Conservation (phyloP, 495 filamentous ascomycete genomes). For the Aspergillus nanangensis region DNA sequence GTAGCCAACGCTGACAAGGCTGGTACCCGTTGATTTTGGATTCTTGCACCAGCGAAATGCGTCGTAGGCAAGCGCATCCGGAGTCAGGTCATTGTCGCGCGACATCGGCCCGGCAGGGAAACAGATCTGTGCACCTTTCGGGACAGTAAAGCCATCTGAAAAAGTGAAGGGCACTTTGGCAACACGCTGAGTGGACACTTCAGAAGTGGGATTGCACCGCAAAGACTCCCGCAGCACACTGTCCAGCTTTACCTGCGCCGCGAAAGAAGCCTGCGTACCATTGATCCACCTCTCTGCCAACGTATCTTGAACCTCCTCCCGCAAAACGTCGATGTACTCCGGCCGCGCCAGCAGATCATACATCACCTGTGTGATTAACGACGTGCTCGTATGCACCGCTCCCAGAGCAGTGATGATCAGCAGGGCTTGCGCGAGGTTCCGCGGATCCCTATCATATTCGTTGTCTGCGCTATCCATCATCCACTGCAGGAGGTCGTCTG, state of each 20-base stretch:
- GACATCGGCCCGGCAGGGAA: conserved; percentile 31
- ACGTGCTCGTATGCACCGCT: conserved; percentile 29
- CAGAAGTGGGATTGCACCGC: conserved; percentile 28
- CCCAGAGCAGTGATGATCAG: conserved; percentile 25
- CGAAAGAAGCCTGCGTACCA: conserved; percentile 16
- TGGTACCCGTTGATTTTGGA: conserved; percentile 1
- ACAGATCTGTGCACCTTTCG: conserved; percentile 27
- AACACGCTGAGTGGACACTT: conserved; percentile 31
- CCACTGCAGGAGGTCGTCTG: conserved; percentile 38
- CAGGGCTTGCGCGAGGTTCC: conserved; percentile 23
- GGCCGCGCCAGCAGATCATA: conserved; percentile 29
- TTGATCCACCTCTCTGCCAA: conserved; percentile 21
- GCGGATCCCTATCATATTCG: conserved; percentile 17
- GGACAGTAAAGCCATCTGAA: conserved; percentile 24
- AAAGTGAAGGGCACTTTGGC: conserved; percentile 20
- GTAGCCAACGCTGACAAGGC: conserved; percentile 19
- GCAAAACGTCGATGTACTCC: conserved; percentile 24
- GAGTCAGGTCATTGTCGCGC: conserved; percentile 20
- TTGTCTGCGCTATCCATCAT: conserved; percentile 30
- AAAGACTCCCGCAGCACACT: conserved; percentile 36
- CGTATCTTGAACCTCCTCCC: conserved; percentile 23
- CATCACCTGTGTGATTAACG: conserved; percentile 27
- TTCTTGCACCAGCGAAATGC: conserved; percentile 32
- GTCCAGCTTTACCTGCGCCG: conserved; percentile 20
- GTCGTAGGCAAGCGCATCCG: conserved; percentile 23